phyloP scores from a whole-genome alignment of 495 filamentous ascomycete genomes.

The Rhypophila decipiens region DNA sequence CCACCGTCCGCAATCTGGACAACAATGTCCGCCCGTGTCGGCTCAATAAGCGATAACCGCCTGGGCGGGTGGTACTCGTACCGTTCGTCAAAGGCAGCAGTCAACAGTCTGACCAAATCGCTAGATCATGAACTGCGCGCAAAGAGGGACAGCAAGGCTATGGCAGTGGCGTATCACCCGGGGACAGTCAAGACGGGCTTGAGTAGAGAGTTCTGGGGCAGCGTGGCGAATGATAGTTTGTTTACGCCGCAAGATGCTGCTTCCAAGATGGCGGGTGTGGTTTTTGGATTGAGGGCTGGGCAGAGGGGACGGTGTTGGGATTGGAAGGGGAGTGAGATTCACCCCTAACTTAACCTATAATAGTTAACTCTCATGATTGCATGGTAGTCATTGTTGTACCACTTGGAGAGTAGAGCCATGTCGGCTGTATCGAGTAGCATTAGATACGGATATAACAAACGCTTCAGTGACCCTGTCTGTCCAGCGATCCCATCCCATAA shows the following conservation, averaged over 20 bases:
- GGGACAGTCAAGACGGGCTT: slow-evolving; percentile 75
- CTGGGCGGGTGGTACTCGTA: slow-evolving; percentile 74
- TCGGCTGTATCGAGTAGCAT: too few species aligned
- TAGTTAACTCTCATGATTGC: background rate
- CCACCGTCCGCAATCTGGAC: slow-evolving; percentile 53
- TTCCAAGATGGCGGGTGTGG: slow-evolving; percentile 47
- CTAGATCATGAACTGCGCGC: slow-evolving; percentile 62
- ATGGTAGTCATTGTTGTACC: too few species aligned
- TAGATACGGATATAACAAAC: too few species aligned
- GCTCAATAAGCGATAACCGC: slow-evolving; percentile 62
- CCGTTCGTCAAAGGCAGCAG: slow-evolving; percentile 63
- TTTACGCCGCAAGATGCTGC: slow-evolving; percentile 58
- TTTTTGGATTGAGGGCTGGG: slow-evolving; percentile 43
- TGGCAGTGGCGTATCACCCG: slow-evolving; percentile 70
- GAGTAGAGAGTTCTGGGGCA: slow-evolving; percentile 64
- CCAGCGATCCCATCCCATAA: too few species aligned
- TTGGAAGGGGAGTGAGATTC: slow-evolving; percentile 66
- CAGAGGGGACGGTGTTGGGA: slow-evolving; percentile 69
- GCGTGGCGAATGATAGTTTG: slow-evolving; percentile 51
- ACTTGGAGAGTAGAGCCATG: too few species aligned
- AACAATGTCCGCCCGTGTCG: slow-evolving; percentile 71
- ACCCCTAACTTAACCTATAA: slow-evolving; percentile 37
- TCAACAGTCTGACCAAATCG: slow-evolving; percentile 63
- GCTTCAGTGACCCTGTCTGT: too few species aligned
- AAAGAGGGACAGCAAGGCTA: slow-evolving; percentile 49